Base-by-base conservation (phyloP, 2,329 filamentous ascomycete species). In the Colletotrichum godetiae region DNA sequence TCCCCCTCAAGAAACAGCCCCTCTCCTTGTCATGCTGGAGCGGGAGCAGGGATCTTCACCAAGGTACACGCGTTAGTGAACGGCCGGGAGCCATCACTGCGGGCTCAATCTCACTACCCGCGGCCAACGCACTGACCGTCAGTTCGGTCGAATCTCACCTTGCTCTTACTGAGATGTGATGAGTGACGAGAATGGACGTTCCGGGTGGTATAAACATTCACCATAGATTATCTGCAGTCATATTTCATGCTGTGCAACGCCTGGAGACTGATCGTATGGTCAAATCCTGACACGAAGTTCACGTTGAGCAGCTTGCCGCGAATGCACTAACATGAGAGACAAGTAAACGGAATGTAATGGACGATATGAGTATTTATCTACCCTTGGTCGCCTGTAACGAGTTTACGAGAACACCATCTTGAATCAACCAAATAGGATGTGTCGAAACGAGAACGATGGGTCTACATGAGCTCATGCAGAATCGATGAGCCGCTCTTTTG, bases 1-100 rank as follows among this genome's bases (percentile, higher is more conserved):
- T 29, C 27, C 37, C 37, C 37, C 37, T 42, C 37, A 42, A 42
- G 37, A 55, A 64, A 37, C 61, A 37, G 29, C n/a, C 61, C 33
- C 31, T 64, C 12, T 67, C 69, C 65, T 59, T 46, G 65, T 22
- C 70, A 69, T 64, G 66, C 33, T 60, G 70, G 49, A 37, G 49
- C 61, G 46, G 61, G 33, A 42, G 60, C 70, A 73, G 60, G 70
- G 70, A 63, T 69, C 52, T 19, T 22, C 46, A 24, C 10, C 46
- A 46, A 35, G 37, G 42, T 33, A 24, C n/a, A 35, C 60, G 31
- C 29, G 60, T 62, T 55, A 27, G 49, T 53, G 61, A 31, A 24
- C 52, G 49, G 22, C 31, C 13, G 13, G 49, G 49, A 37, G 49
- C 62, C 52, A 69, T 60, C 31, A 19, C 55, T 46, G 55, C 55